Evolutionary conservation across 2,329 filamentous ascomycete genomes (phyloP), one percentile per base, ranked within the genome.

Genomic region (Talaromyces amestolkiae): DNA sequence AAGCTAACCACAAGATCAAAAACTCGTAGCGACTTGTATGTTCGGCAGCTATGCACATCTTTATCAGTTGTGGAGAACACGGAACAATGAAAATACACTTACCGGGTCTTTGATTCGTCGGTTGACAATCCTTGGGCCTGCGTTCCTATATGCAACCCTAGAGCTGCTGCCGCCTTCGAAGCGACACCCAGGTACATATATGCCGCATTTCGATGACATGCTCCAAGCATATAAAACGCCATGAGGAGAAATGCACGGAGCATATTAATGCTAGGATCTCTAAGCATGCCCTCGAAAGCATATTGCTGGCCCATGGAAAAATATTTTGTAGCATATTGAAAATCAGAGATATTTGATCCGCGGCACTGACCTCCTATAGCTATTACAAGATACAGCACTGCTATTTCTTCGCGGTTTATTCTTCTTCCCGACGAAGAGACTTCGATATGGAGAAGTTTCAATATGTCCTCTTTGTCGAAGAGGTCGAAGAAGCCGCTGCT

Each of bases 151-250:
- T 88, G 85, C 7, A 88, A 70, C 0, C 86, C 87, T 0, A 89
- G 70, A 0, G 85, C 84, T 3, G 84, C 82, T 0, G 86, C 86
- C 0, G 86, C 84, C 62, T 85, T 82, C 0, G 83, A 79, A 1
- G 86, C 86, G 9, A 88, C 82, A 0, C 86, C 86, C 2, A 89
- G 72, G 64, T 88, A 88, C 84, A 89, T 87, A 62, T 87, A 89
- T 0, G 86, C 86, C 0, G 86, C 80, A 64, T 87, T 87, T 9
- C 85, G 78, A 37, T 84, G 83, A 61, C 85, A 87, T 3, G 84
- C 83, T 0, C 84, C 85, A 3, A 86, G 78, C 81, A 87, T 84
- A 68, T 86, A 87, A 67, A 86, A 86, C 0, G 85, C 80, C 81
- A 87, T 84, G 17, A 87, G 75, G 0, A 86, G 72, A 67, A 86